phyloP scores from a whole-genome alignment of 1,284 basidiomycete genomes.

The Athelia psychrophila region DNA sequence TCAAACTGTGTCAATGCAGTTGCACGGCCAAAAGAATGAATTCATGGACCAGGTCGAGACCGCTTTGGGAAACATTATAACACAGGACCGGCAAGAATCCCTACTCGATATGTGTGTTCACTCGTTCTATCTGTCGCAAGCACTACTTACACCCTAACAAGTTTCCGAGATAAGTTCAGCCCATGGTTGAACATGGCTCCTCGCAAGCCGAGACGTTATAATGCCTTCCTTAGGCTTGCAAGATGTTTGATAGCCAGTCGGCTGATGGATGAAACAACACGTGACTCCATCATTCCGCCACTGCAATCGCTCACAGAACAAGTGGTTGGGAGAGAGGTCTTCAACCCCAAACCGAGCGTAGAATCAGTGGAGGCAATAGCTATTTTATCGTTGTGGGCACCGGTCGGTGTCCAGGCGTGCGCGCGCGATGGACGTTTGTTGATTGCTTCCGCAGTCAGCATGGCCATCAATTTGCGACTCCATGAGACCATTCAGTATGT shows the following conservation, averaged over 20 bases:
- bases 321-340: background rate
- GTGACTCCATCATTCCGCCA: background rate
- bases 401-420: background rate
- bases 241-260: background rate
- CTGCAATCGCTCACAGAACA: background rate
- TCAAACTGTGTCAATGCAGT: background rate
- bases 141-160: background rate
- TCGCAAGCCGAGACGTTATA: background rate
- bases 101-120: background rate
- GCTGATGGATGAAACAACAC: background rate
- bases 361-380: background rate
- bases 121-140: background rate
- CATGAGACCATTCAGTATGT: slow-evolving; percentile 31
- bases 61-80: background rate
- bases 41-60: background rate
- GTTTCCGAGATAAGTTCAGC: background rate
- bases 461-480: slow-evolving; percentile 42
- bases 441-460: slow-evolving; percentile 39
- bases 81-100: background rate
- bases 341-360: background rate
- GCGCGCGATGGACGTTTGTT: slow-evolving; percentile 38
- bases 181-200: background rate
- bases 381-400: background rate
- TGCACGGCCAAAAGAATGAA: background rate
- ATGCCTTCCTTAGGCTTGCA: background rate